Evolutionary conservation across 2,329 filamentous ascomycete genomes (phyloP).

Genomic region (Chaetomium strumarium): DNA sequence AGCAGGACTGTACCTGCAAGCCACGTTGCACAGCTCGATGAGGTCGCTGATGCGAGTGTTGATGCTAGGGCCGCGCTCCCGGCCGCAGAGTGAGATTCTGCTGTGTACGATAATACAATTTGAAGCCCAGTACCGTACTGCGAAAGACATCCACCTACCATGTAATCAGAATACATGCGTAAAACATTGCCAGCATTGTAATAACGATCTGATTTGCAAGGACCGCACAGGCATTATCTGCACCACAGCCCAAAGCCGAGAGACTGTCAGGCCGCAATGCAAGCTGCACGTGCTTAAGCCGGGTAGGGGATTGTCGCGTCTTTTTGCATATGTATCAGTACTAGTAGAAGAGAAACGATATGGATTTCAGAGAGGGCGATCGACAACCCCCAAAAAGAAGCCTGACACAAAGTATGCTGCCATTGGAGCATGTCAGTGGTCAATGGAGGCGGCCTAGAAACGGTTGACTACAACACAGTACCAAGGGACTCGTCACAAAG

Average conservation of each 20-base stretch:
- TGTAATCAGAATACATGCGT: neutral
- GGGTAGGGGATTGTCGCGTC: neutral
- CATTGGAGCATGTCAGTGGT: too few species aligned
- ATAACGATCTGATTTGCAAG: neutral
- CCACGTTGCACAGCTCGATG: neutral
- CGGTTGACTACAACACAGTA: too few species aligned
- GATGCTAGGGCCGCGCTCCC: constrained; percentile 18
- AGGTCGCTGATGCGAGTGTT: neutral
- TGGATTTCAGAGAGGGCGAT: neutral
- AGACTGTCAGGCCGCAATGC: constrained; percentile 17
- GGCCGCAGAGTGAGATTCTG: constrained; percentile 23
- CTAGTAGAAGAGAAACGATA: neutral
- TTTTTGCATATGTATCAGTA: neutral
- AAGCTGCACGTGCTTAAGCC: constrained; percentile 3
- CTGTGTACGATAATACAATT: too few species aligned
- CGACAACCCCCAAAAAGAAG: too few species aligned
- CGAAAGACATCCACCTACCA: too few species aligned
- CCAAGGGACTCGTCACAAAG: too few species aligned
- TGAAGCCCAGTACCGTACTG: too few species aligned
- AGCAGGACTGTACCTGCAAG: neutral
- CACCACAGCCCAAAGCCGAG: constrained; percentile 11
- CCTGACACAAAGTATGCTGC: too few species aligned
- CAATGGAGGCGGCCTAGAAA: too few species aligned
- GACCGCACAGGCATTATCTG: constrained; percentile 13
- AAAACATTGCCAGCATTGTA: neutral